Conservation (phyloP, 805 yeast genomes). For the Cyberlindnera xylosilytica region DNA sequence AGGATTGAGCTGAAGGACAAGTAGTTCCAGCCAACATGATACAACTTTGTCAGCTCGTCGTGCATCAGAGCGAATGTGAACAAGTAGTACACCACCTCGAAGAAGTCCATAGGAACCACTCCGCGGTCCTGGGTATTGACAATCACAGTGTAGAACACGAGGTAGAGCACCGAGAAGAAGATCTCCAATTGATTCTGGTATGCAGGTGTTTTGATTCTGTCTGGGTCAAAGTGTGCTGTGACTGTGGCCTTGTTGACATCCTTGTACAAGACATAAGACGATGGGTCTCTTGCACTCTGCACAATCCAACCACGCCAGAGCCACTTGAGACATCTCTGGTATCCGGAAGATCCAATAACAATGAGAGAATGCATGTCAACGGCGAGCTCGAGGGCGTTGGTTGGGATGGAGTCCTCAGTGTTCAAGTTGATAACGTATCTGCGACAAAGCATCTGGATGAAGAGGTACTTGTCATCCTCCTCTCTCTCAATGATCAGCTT, state of each 20-base stretch:
- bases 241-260: slow-evolving; percentile 55
- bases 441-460: slow-evolving; percentile 74
- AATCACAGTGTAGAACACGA: slow-evolving; percentile 58
- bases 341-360: slow-evolving; percentile 77
- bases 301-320: slow-evolving; percentile 92
- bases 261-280: slow-evolving; percentile 61
- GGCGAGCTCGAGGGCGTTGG: slow-evolving; percentile 80
- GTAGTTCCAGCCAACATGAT: slow-evolving; percentile 72
- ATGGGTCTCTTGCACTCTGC: slow-evolving; percentile 68
- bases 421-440: slow-evolving; percentile 65
- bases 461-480: slow-evolving; percentile 51
- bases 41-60: slow-evolving; percentile 69
- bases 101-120: slow-evolving; percentile 36
- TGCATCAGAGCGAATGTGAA: slow-evolving; percentile 64
- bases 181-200: slow-evolving; percentile 79
- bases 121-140: slow-evolving; percentile 51
- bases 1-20: slow-evolving; percentile 77
- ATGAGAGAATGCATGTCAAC: slow-evolving; percentile 79
- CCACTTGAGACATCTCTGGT: slow-evolving; percentile 85
- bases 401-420: slow-evolving; percentile 58
- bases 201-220: slow-evolving; percentile 77
- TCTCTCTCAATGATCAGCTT: slow-evolving; percentile 64
- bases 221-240: slow-evolving; percentile 70
- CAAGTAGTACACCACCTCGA: slow-evolving; percentile 57
- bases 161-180: slow-evolving; percentile 58